Conservation (phyloP, 257 asterid genomes). For the Penstemon barbatus region DNA sequence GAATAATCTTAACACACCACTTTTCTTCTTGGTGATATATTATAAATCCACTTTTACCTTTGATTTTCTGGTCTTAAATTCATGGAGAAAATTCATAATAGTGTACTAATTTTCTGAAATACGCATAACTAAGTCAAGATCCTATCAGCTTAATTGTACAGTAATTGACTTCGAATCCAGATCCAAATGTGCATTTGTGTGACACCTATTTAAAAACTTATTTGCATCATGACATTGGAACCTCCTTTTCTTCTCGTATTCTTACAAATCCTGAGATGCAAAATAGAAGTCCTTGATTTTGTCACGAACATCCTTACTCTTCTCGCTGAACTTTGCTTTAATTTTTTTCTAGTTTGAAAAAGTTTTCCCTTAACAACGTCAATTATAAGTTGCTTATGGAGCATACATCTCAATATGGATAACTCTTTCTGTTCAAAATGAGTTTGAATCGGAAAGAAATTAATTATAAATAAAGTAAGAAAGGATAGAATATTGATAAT, state of each 20-base stretch:
- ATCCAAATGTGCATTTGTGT: no score
- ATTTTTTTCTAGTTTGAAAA: neutral
- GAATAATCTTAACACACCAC: neutral
- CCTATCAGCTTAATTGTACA: neutral
- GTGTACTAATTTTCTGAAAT: neutral
- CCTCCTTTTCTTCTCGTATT: neutral
- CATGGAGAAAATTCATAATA: neutral
- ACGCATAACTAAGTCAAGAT: neutral
- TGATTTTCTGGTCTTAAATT: neutral
- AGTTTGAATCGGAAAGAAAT: no score
- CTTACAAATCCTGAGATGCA: neutral
- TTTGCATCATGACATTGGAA: neutral
- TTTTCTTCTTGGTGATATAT: slow-evolving; percentile 9
- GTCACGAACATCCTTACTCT: neutral
- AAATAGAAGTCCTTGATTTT: neutral
- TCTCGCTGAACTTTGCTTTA: neutral
- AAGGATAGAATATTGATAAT: no score
- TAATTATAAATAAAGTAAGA: no score
- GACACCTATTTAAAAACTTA: neutral
- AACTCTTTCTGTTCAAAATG: no score
- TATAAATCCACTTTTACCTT: neutral
- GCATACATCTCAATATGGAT: no score
- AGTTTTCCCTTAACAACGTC: neutral
- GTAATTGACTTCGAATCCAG: no score
- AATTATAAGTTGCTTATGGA: neutral